phyloP scores from a whole-genome alignment of 1,139 yeast species.

The Nadsonia commutata region DNA sequence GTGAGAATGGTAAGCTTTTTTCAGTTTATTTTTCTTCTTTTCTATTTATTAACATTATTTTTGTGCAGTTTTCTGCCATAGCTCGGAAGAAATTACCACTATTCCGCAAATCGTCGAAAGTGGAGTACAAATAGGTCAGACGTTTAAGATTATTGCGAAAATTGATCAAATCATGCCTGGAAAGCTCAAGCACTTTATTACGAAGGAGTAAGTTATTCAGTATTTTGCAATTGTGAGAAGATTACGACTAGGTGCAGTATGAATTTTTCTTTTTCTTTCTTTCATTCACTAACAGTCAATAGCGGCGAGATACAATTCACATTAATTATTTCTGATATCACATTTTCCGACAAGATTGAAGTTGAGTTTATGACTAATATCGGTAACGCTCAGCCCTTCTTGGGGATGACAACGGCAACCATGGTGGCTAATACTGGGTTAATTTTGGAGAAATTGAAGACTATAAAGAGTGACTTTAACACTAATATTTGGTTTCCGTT shows the following conservation, averaged over 20 bases:
- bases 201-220: neutral
- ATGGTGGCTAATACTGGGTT: neutral
- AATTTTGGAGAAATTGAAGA: neutral
- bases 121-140: neutral
- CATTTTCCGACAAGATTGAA: neutral
- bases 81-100: neutral
- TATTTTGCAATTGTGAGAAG: too few species aligned
- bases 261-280: too few species aligned
- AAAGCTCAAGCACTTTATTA: neutral
- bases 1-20: neutral
- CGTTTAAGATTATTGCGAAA: neutral
- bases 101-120: neutral
- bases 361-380: neutral
- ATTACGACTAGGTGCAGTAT: too few species aligned
- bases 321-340: neutral
- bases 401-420: neutral
- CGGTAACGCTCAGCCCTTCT: neutral
- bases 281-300: too few species aligned
- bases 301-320: neutral
- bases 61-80: neutral
- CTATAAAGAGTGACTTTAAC: neutral
- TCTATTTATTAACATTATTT: neutral
- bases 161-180: neutral
- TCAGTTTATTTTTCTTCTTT: neutral
- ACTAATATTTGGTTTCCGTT: neutral